Evolutionary conservation across 2,329 filamentous ascomycete genomes (phyloP), one percentile per base, ranked within the genome.

Genomic region (Diaporthe eres): DNA sequence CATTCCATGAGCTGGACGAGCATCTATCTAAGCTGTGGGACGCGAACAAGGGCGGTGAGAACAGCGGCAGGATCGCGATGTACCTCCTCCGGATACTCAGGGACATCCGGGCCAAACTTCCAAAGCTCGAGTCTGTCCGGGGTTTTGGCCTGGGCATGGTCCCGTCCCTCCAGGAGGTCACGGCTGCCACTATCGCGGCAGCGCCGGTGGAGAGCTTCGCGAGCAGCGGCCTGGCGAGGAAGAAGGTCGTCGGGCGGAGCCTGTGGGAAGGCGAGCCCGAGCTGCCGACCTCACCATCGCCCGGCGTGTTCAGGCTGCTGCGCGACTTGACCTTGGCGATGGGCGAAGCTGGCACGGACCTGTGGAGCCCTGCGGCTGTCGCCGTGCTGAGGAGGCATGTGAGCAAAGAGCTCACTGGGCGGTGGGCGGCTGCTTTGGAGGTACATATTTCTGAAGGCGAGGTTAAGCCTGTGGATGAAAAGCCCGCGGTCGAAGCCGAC

Each of bases 191-290:
- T 39, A 88, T 94, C 1, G 86, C 89, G 0, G 80, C 83, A 17
- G 81, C 86, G 0, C 85, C 91, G 0, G 80, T 94, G 47, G 83
- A 89, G 71, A 81, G 87, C 71, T 87, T 92, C 71, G 79, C 83
- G 1, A 81, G 82, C n/a, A 81, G 81, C 4, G 82, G 85, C 0
- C 82, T 89, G 55, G 83, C 86, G 1, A 83, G 85, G 63, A 88
- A 85, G 73, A 85, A 81, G 39, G 88, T 94, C 0, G 87, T 89
- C 2, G 92, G 93, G 9, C 88, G 92, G 71, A 88, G 90, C 0
- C 86, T 98, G 0, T 98, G 96, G 96, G 95, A 97, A 81, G 94
- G 94, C 0, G 87, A 90, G 51, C 94, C 94, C 0, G 87, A 91
- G 37, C 82, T 98, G 57, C 96, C 96, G 0, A 88, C 92, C 8